These are phyloP conservation scores for Kodamaea sp. DNA, from an alignment of 1,139 yeast genomes.

Conservation along the genomic window DNA sequence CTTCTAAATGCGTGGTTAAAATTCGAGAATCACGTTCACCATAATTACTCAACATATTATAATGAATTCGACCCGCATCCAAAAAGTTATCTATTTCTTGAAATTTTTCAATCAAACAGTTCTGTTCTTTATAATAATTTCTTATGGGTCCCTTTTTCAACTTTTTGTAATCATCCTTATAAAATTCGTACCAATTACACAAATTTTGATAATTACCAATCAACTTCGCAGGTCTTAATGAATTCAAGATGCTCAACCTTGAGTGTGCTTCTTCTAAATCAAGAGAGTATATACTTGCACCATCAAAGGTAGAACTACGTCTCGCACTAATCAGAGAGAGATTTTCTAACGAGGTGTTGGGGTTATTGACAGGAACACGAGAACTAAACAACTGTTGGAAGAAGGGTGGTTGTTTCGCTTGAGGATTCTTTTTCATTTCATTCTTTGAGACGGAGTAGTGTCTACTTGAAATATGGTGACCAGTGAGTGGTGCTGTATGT, in stretches of 20 bases:
- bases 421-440: conserved; percentile 7
- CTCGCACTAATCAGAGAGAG: conserved; percentile 3
- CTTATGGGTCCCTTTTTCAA: conserved; percentile 24
- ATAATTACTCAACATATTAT: conserved; percentile 61
- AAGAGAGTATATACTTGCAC: conserved; percentile 16
- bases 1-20: conserved; percentile 24
- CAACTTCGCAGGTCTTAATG: conserved; percentile 51
- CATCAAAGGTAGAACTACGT: conserved; percentile 12
- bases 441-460: conserved; percentile 10
- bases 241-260: conserved; percentile 30
- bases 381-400: conserved; percentile 21
- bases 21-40: conserved; percentile 32
- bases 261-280: conserved; percentile 24
- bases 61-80: conserved; percentile 66
- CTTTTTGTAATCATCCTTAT: conserved; percentile 20
- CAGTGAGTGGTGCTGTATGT: background rate
- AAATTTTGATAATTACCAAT: conserved; percentile 51
- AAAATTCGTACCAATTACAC: conserved; percentile 46
- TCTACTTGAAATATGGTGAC: background rate
- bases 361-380: conserved; percentile 32
- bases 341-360: conserved; percentile 20
- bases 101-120: conserved; percentile 55
- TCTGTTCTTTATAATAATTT: conserved; percentile 49
- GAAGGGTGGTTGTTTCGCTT: conserved; percentile 7
- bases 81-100: conserved; percentile 60